phyloP scores from a whole-genome alignment of 208 protist genomes.

The Trypanosoma mega region DNA sequence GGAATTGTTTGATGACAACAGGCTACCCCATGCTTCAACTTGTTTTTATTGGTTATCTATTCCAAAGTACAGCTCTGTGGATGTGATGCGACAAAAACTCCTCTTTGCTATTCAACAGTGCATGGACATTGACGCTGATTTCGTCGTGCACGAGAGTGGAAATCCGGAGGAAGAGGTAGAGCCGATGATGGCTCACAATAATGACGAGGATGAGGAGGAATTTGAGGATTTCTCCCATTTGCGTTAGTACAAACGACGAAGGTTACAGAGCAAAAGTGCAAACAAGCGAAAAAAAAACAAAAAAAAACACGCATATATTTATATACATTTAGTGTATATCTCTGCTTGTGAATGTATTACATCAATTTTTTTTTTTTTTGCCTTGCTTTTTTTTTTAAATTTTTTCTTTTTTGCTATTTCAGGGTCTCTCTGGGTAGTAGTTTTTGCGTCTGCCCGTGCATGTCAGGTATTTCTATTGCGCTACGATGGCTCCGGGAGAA shows the following conservation, averaged over 20 bases:
- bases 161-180: slow-evolving; percentile 41
- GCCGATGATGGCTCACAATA: slow-evolving; percentile 54
- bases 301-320: slow-evolving; percentile 1
- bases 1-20: slow-evolving; percentile 55
- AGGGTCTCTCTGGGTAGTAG: background rate
- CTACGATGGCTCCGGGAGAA: no score
- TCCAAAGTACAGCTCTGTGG: slow-evolving; percentile 86
- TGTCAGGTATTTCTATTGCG: background rate
- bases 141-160: slow-evolving; percentile 75
- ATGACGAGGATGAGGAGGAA: slow-evolving; percentile 68
- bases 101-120: slow-evolving; percentile 95
- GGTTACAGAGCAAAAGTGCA: background rate
- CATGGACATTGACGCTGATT: slow-evolving; percentile 95
- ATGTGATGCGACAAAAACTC: slow-evolving; percentile 91
- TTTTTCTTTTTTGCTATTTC: background rate
- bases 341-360: no score
- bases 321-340: slow-evolving; percentile 11
- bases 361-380: slow-evolving; percentile 8
- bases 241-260: slow-evolving; percentile 22
- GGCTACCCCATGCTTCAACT: slow-evolving; percentile 93
- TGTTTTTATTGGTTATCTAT: slow-evolving; percentile 96
- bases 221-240: slow-evolving; percentile 92
- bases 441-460: background rate
- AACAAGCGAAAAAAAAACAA: no score
- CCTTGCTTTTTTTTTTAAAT: background rate